These are phyloP conservation scores for Cladosporium sp. DNA, from an alignment of 2,329 filamentous ascomycete species.

Conservation along the genomic window DNA sequence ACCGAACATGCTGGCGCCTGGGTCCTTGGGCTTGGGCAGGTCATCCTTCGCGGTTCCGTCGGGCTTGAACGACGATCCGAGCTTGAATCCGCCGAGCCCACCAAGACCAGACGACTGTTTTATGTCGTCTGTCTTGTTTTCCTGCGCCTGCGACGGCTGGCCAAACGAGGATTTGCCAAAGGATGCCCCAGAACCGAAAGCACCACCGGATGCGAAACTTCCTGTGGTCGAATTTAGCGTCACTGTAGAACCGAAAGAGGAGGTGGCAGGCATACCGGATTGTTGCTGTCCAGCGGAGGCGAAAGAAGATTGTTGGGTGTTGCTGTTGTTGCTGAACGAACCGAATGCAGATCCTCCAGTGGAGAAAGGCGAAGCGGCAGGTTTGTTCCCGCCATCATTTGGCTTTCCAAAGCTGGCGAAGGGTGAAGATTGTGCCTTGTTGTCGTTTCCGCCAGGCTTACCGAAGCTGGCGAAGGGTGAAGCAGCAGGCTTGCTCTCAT, in stretches of 20 bases:
- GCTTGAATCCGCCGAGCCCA: slow-evolving; percentile 54
- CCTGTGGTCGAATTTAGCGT: slow-evolving; percentile 34
- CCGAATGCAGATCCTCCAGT: slow-evolving; percentile 4
- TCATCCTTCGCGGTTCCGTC: slow-evolving; percentile 61
- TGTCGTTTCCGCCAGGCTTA: not conserved
- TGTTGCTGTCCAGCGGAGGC: slow-evolving; percentile 15
- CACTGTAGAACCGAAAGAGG: slow-evolving; percentile 38
- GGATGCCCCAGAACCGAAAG: slow-evolving; percentile 31
- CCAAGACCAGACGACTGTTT: slow-evolving; percentile 27
- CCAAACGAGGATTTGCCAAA: slow-evolving; percentile 26
- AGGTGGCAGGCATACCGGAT: slow-evolving; percentile 12
- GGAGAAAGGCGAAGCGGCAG: slow-evolving; percentile 15
- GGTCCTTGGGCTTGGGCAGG: slow-evolving; percentile 43
- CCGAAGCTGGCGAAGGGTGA: slow-evolving; percentile 32
- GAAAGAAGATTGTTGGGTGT: slow-evolving; percentile 18
- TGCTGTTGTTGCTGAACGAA: slow-evolving; percentile 3
- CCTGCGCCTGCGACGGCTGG: slow-evolving; percentile 25
- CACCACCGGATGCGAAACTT: slow-evolving; percentile 25
- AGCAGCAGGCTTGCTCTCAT: not conserved
- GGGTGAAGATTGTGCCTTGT: slow-evolving; percentile 19
- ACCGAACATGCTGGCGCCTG: slow-evolving; percentile 30
- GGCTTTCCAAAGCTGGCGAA: slow-evolving; percentile 29
- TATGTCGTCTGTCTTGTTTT: slow-evolving; percentile 17
- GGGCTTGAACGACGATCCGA: slow-evolving; percentile 63
- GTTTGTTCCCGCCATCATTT: slow-evolving; percentile 13